Base-by-base conservation (phyloP, 352 stramenopile species). In the Pythium scleroteichum region DNA sequence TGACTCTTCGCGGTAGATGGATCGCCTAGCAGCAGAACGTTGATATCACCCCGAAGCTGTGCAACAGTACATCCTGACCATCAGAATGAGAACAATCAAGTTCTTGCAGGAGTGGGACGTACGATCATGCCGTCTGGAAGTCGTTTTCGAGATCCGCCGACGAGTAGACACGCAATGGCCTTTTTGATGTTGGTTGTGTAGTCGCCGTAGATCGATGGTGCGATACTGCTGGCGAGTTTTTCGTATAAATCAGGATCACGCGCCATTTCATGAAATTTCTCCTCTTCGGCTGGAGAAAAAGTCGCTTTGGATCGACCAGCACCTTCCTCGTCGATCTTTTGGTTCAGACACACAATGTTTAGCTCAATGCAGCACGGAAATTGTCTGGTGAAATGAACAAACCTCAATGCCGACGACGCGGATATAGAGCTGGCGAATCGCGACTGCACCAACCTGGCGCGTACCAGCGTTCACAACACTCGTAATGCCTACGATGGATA, bases 111-210 rank as follows among this genome's bases (percentile, higher is more conserved):
- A n/a, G n/a, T n/a, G n/a, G n/a, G n/a, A 80, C 76, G 42, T 82
- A 86, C 74, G 38, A 94, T 96, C 77, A 99, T 98, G 27, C 97
- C 97, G 76, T 99, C 97, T 2, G 95, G 94, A 13, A 99, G 72
- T 12, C 85, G 68, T 67, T 99, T 99, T 3, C 95, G 71, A 0
- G 93, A 97, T 0, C 97, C 97, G 14, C 94, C 91, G 24, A 98
- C 93, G 1, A 99, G 78, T 45, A 98, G 76, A 68, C 95, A 99
- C 8, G 94, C 78, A 68, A 99, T 96, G 5, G 96, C 96, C 53
- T 97, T 97, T 69, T 99, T 99, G 59, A 99, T 99, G 70, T 99
- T 97, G 29, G 95, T 79, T 5, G 96, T 99, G 76, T 99, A 99
- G 48, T 96, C 90, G 29, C 96, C 96, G 48, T 93, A 97, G 63